phyloP scores from a whole-genome alignment of 2,329 filamentous ascomycete genomes.

The Trichoderma guizhouense region DNA sequence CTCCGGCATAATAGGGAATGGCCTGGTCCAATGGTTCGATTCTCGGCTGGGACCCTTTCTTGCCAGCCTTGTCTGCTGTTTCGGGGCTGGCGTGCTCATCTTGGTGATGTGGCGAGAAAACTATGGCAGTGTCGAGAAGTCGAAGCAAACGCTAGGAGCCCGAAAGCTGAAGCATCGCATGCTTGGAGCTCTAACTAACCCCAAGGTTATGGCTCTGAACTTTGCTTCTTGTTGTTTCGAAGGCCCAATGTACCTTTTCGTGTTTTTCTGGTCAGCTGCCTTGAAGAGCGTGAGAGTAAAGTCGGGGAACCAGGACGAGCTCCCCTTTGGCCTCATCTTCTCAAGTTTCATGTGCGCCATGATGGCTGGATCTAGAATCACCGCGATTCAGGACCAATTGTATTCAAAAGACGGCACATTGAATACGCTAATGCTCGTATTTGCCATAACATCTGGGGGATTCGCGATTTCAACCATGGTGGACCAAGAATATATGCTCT shows the following conservation, averaged over 20 bases:
- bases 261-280: conserved; percentile 60
- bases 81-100: conserved; percentile 36
- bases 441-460: conserved; percentile 33
- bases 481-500: conserved; percentile 42
- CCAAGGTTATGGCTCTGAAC: conserved; percentile 46
- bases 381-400: neutral
- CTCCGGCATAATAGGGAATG: conserved; percentile 51
- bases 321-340: conserved; percentile 50
- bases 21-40: conserved; percentile 45
- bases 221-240: conserved; percentile 57
- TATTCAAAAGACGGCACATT: conserved; percentile 23
- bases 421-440: conserved; percentile 34
- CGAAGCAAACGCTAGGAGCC: neutral
- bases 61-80: conserved; percentile 40
- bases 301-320: conserved; percentile 27
- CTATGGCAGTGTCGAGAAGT: conserved; percentile 21
- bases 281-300: conserved; percentile 42
- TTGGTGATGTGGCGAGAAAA: conserved; percentile 40
- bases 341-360: conserved; percentile 56
- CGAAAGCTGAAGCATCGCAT: neutral
- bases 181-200: conserved; percentile 6
- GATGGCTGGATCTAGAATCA: conserved; percentile 49
- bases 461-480: conserved; percentile 42
- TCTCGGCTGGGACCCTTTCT: conserved; percentile 54
- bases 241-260: conserved; percentile 59